Percentiles rank a stretch among this genome's conserved stretches.
Evolutionary conservation across 2,329 filamentous ascomycete genomes (phyloP).

Genomic region (Emmonsia crescens): DNA sequence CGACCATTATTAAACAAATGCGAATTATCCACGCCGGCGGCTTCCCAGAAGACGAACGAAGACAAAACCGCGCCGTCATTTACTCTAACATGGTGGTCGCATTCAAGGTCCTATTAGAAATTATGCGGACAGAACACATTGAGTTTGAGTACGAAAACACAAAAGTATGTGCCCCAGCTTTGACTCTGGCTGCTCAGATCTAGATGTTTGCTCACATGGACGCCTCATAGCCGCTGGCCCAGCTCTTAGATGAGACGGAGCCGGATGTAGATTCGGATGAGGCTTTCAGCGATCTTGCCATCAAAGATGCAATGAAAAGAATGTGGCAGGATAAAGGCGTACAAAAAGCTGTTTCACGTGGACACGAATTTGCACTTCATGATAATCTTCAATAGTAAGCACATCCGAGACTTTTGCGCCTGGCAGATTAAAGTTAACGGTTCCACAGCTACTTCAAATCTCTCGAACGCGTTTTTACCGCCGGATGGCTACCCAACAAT

Average conservation of each 20-base stretch:
- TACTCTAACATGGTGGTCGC: constrained; percentile 92
- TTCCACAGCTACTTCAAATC: constrained; percentile 65
- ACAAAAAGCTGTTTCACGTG: constrained; percentile 76
- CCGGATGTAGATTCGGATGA: constrained; percentile 72
- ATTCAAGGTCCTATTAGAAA: constrained; percentile 79
- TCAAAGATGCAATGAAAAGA: constrained; percentile 64
- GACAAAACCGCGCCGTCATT: constrained; percentile 90
- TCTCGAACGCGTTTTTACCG: constrained; percentile 62
- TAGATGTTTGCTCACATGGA: constrained; percentile 9
- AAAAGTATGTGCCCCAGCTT: constrained; percentile 43
- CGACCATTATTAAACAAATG: constrained; percentile 97
- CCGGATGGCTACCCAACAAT: constrained; percentile 77
- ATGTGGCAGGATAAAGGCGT: constrained; percentile 80
- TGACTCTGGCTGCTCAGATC: background rate
- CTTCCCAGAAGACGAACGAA: constrained; percentile 78
- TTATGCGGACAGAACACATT: constrained; percentile 77
- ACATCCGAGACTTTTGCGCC: background rate
- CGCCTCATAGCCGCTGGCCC: constrained; percentile 57
- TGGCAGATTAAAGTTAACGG: background rate
- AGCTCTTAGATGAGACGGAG: constrained; percentile 63
- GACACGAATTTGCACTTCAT: constrained; percentile 92
- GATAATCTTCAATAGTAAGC: constrained; percentile 90
- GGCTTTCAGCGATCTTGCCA: constrained; percentile 53
- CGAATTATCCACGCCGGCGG: constrained; percentile 91
- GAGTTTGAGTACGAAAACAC: constrained; percentile 69